Base-by-base conservation (phyloP, 192 early-diverging fungal species). In the Neocallimastix lanati region DNA sequence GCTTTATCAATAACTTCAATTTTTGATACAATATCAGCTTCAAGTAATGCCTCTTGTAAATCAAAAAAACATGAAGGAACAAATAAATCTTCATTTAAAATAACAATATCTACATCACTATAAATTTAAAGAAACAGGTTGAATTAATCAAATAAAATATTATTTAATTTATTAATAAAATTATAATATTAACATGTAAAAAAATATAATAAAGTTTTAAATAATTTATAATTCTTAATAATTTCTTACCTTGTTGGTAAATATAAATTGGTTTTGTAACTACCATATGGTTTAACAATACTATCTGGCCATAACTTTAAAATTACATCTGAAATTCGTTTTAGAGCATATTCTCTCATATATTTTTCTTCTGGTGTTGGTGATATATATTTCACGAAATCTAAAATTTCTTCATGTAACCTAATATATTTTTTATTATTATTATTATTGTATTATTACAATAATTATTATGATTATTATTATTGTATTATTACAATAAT, bases 211-310 rank as follows among this genome's bases (percentile, higher is more conserved):
- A 33, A 33, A 33, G 11, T n/a, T n/a, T n/a, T n/a, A n/a, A n/a
- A n/a, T n/a, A n/a, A n/a, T n/a, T n/a, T n/a, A n/a, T n/a, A n/a
- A n/a, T n/a, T n/a, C n/a, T n/a, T n/a, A n/a, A n/a, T n/a, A n/a
- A n/a, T n/a, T n/a, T n/a, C n/a, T n/a, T 81, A 87, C 84, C 86
- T 86, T 15, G 94, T 88, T 3, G 96, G 96, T 28, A 98, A 85
- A 82, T 94, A 98, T 12, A 97, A 82, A 33, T 86, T 86, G 0
- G 97, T 96, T n/a, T 88, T 88, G 82, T 94, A 98, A 81, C 93
- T 94, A 14, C 97, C 97, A 90, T 96, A 98, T 28, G 78, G 28
- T 1, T 86, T 78, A 13, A 93, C 84, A 27, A 81, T 77, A 9
- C 86, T 86, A 2, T 85, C 79, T 0, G 81, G 80, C 82, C 86